These are phyloP conservation scores for Syncephalis fuscata DNA, from an alignment of 371 early-diverging fungal species.

Conservation along the genomic window DNA sequence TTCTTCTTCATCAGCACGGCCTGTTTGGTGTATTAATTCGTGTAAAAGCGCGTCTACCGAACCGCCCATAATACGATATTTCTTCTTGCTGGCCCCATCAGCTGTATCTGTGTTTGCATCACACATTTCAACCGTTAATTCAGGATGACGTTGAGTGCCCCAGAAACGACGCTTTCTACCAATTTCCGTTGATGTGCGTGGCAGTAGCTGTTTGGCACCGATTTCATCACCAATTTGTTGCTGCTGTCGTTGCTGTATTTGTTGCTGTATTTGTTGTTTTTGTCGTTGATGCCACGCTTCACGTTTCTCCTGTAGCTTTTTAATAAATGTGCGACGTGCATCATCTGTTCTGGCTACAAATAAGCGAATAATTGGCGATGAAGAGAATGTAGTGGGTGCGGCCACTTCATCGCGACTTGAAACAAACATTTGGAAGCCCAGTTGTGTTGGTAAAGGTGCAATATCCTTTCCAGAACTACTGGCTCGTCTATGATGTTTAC, in stretches of 20 bases:
- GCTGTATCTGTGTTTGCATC: slow-evolving; percentile 1
- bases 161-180: slow-evolving; percentile 21
- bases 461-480: not conserved
- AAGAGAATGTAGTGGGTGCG: not conserved
- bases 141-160: slow-evolving; percentile 29
- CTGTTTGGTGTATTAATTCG: slow-evolving; percentile 34
- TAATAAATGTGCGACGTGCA: not conserved
- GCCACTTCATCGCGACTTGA: not conserved
- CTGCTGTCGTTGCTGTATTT: not conserved
- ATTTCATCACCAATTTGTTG: not conserved
- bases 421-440: not conserved
- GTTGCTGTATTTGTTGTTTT: not conserved
- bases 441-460: not conserved
- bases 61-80: slow-evolving; percentile 23
- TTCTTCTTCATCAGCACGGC: slow-evolving; percentile 3
- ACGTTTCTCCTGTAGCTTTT: no score
- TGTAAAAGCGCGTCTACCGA: slow-evolving; percentile 43
- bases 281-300: not conserved
- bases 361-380: not conserved
- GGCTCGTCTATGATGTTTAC: not conserved
- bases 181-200: slow-evolving; percentile 1
- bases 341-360: not conserved
- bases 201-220: not conserved
- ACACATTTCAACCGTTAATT: slow-evolving; percentile 13
- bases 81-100: not conserved